Conservation (phyloP, 2,329 filamentous ascomycete genomes). For the Thermothelomyces thermophilus region DNA sequence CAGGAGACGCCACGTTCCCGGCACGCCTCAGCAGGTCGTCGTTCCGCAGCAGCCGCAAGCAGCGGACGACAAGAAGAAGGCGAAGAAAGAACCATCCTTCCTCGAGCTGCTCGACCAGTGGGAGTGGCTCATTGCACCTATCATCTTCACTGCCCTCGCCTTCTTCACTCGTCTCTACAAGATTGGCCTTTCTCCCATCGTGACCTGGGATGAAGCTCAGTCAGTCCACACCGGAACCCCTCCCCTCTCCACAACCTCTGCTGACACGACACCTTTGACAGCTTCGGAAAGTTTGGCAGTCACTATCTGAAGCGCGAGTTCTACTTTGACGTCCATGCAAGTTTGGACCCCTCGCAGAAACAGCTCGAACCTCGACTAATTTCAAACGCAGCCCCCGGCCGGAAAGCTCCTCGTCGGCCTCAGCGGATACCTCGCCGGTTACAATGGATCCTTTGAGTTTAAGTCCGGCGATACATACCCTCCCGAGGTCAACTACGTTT, state of each 20-base stretch:
- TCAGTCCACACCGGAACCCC: constrained; percentile 33
- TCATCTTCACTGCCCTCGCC: constrained; percentile 55
- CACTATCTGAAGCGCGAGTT: constrained; percentile 99
- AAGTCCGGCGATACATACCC: constrained; percentile 97
- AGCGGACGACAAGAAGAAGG: constrained; percentile 53
- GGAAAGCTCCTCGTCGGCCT: constrained; percentile 98
- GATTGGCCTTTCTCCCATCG: constrained; percentile 61
- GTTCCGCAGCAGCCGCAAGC: constrained; percentile 36
- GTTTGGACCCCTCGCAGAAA: constrained; percentile 4
- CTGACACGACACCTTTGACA: constrained; percentile 33
- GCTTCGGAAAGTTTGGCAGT: constrained; percentile 95
- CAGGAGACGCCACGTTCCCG: constrained; percentile 49
- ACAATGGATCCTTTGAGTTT: constrained; percentile 99
- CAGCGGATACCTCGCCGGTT: constrained; percentile 91
- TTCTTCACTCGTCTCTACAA: constrained; percentile 64
- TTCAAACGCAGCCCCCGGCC: constrained; percentile 62
- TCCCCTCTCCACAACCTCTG: not conserved
- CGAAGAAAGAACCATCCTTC: constrained; percentile 52
- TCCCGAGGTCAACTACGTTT: constrained; percentile 88
- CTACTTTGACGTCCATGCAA: constrained; percentile 72
- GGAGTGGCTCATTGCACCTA: constrained; percentile 55
- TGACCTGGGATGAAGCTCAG: constrained; percentile 64
- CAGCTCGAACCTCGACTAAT: constrained; percentile 16
- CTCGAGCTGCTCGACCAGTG: constrained; percentile 57
- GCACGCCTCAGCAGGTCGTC: constrained; percentile 33